These are phyloP conservation scores for Selenicereus undatus DNA, from an alignment of 148 eudicot genomes.

Conservation along the genomic window DNA sequence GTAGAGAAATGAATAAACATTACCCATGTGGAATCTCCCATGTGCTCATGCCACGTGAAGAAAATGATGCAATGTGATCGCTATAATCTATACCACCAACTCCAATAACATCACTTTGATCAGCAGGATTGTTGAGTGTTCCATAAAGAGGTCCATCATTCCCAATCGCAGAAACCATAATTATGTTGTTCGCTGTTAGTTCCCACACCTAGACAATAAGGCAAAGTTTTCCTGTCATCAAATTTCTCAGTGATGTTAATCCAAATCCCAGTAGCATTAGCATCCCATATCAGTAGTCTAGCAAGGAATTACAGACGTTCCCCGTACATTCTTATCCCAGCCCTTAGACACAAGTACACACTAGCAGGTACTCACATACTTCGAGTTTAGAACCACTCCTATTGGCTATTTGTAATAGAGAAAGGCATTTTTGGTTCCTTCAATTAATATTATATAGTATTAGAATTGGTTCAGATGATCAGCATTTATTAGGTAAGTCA, in stretches of 20 bases:
- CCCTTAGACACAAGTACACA: background rate
- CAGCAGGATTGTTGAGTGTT: constrained; percentile 95
- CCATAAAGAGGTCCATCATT: constrained; percentile 99
- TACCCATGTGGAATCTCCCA: constrained; percentile 99
- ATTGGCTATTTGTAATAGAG: background rate
- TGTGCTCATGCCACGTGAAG: constrained; percentile 99
- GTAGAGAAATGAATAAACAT: background rate
- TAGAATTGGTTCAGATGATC: background rate
- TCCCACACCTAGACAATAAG: constrained; percentile 79
- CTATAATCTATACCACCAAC: constrained; percentile 98
- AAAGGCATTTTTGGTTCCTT: background rate
- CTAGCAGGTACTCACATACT: background rate
- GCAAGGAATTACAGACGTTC: background rate
- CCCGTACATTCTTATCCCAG: background rate
- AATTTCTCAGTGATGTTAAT: background rate
- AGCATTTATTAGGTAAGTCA: background rate
- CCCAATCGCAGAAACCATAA: constrained; percentile 98
- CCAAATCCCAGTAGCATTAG: constrained; percentile 1
- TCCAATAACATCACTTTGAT: constrained; percentile 99
- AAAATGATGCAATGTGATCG: constrained; percentile 95
- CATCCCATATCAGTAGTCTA: background rate
- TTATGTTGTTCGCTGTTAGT: constrained; percentile 89
- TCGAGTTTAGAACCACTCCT: background rate
- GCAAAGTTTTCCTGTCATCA: constrained; percentile 7
- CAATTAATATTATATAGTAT: background rate